These are phyloP conservation scores for Hyparrhenia diplandra DNA, from an alignment of 176 grass and related monocot species.

Conservation along the genomic window DNA sequence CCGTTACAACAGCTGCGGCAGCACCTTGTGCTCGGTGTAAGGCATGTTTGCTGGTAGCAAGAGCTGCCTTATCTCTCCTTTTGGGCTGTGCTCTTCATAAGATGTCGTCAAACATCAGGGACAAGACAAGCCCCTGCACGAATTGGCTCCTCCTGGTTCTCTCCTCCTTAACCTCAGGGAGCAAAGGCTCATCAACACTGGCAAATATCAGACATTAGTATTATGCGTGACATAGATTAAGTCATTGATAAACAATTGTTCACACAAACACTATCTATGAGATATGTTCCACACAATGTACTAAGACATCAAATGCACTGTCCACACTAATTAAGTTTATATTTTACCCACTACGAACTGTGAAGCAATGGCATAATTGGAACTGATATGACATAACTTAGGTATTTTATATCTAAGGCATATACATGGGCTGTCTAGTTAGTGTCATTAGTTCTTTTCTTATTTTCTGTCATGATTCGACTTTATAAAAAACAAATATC, in stretches of 20 bases:
- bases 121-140: constrained; percentile 61
- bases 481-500: not conserved
- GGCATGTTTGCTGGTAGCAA: not conserved
- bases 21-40: not conserved
- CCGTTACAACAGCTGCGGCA: too few species aligned
- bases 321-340: not conserved
- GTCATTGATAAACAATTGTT: not conserved
- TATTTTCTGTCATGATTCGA: not conserved
- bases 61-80: not conserved
- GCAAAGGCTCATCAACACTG: constrained; percentile 46
- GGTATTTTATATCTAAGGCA: not conserved
- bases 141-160: constrained; percentile 67
- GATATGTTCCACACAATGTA: not conserved
- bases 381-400: not conserved
- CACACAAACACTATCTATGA: not conserved
- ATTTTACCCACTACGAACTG: not conserved
- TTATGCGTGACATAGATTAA: not conserved
- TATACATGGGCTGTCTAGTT: not conserved
- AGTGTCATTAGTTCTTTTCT: not conserved
- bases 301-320: not conserved
- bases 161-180: constrained; percentile 76
- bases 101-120: constrained; percentile 64
- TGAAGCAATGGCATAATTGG: not conserved
- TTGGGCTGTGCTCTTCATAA: constrained; percentile 23
- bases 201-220: constrained; percentile 12